Percentiles rank a stretch among this genome's conserved stretches.
Evolutionary conservation across 805 yeast species (phyloP).

Genomic region (Kuraishia molischiana): DNA sequence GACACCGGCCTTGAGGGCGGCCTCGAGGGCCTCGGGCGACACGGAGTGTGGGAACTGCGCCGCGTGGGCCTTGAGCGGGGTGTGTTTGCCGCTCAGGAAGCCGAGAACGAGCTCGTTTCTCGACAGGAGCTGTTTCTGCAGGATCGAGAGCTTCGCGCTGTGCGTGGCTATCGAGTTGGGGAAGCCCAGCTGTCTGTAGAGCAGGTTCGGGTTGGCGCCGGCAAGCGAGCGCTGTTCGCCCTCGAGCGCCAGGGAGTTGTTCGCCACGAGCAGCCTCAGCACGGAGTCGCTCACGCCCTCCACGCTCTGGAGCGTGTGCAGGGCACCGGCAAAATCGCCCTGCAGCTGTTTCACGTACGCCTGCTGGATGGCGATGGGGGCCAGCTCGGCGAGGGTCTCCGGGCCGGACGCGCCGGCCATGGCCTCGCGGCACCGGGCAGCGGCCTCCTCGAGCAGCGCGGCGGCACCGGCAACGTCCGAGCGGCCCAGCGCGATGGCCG

Average conservation of each 20-base stretch:
- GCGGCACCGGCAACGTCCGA: slow-evolving; percentile 31
- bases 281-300: slow-evolving; percentile 25
- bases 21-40: slow-evolving; percentile 14
- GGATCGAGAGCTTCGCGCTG: slow-evolving; percentile 22
- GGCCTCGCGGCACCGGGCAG: slow-evolving; percentile 25
- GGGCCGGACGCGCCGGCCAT: slow-evolving; percentile 30
- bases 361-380: slow-evolving; percentile 51
- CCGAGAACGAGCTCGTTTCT: slow-evolving; percentile 36
- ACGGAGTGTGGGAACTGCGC: slow-evolving; percentile 13
- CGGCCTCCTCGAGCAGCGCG: slow-evolving; percentile 34
- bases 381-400: slow-evolving; percentile 41
- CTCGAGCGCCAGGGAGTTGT: slow-evolving; percentile 29
- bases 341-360: slow-evolving; percentile 39
- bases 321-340: slow-evolving; percentile 25
- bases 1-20: slow-evolving; percentile 11
- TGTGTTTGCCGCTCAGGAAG: slow-evolving; percentile 25
- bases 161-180: slow-evolving; percentile 18
- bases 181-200: slow-evolving; percentile 19
- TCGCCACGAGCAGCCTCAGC: slow-evolving; percentile 30
- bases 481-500: slow-evolving; percentile 36
- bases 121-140: slow-evolving; percentile 28
- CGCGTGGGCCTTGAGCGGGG: slow-evolving; percentile 11
- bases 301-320: slow-evolving; percentile 24
- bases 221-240: not conserved
- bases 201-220: slow-evolving; percentile 12